Evolutionary conservation across 1,284 basidiomycete species (phyloP).

Genomic region (Anthracocystis walkeri): DNA sequence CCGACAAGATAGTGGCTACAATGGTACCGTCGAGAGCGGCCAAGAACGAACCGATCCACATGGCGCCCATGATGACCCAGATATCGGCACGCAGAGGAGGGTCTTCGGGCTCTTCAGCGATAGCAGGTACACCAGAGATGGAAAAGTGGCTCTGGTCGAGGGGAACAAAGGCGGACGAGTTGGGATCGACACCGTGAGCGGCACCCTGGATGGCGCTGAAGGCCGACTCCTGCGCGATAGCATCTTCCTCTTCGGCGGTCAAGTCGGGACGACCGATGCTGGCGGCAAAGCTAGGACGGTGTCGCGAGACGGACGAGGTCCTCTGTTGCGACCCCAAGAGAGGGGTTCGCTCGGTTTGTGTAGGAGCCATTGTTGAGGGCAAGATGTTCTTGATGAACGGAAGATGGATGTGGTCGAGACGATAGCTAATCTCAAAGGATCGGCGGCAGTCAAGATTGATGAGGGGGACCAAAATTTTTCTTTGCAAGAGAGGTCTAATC

Average conservation of each 20-base stretch:
- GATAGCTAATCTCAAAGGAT: slow-evolving; percentile 6
- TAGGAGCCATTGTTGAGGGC: slow-evolving; percentile 21
- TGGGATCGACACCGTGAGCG: slow-evolving; percentile 66
- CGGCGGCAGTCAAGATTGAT: too few species aligned
- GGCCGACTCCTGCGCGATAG: slow-evolving; percentile 64
- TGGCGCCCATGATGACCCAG: slow-evolving; percentile 65
- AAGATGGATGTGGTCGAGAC: slow-evolving; percentile 10
- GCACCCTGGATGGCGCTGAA: slow-evolving; percentile 64
- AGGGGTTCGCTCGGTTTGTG: slow-evolving; percentile 53
- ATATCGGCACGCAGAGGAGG: slow-evolving; percentile 54
- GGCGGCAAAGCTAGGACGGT: slow-evolving; percentile 49
- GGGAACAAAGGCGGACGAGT: slow-evolving; percentile 65
- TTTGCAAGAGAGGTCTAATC: too few species aligned
- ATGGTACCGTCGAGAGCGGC: slow-evolving; percentile 67
- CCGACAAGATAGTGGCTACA: slow-evolving; percentile 64
- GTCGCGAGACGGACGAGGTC: slow-evolving; percentile 31
- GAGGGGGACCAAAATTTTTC: background rate
- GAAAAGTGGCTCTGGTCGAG: slow-evolving; percentile 63
- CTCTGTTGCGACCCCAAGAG: slow-evolving; percentile 44
- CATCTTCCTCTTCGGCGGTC: slow-evolving; percentile 57
- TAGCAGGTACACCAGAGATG: slow-evolving; percentile 31
- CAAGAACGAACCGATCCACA: slow-evolving; percentile 68
- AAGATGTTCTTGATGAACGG: background rate
- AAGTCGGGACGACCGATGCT: slow-evolving; percentile 50
- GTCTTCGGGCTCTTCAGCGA: slow-evolving; percentile 47